Conservation (phyloP, 2,329 filamentous ascomycete genomes). For the Hysterium pulicare region DNA sequence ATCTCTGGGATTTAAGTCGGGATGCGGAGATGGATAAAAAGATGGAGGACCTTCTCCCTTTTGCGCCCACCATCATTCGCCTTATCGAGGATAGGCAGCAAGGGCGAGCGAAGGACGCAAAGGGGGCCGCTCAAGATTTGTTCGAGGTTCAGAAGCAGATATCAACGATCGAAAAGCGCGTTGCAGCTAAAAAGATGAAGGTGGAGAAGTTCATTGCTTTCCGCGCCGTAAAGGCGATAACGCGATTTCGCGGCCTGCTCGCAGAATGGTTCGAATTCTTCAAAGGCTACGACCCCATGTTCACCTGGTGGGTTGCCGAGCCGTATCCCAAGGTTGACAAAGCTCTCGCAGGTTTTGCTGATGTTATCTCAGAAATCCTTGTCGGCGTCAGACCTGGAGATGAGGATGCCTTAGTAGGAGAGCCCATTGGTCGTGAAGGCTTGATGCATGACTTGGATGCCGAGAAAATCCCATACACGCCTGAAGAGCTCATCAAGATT, state of each 20-base stretch:
- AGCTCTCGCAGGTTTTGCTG: slow-evolving; percentile 36
- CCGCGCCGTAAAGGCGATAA: slow-evolving; percentile 45
- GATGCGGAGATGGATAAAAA: slow-evolving; percentile 38
- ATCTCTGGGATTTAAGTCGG: slow-evolving; percentile 37
- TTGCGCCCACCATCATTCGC: slow-evolving; percentile 40
- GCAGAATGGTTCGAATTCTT: slow-evolving; percentile 52
- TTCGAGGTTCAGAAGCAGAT: slow-evolving; percentile 36
- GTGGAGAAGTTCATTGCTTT: slow-evolving; percentile 44
- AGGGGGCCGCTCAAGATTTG: slow-evolving; percentile 44
- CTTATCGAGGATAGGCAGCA: slow-evolving; percentile 50
- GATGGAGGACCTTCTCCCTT: slow-evolving; percentile 44
- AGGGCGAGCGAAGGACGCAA: slow-evolving; percentile 43
- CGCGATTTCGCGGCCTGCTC: slow-evolving; percentile 41
- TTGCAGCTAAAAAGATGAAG: slow-evolving; percentile 34
- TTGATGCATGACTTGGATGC: slow-evolving; percentile 52
- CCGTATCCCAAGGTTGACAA: slow-evolving; percentile 44
- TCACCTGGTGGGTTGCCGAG: slow-evolving; percentile 55
- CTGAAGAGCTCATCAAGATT: slow-evolving; percentile 54
- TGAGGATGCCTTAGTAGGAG: slow-evolving; percentile 53
- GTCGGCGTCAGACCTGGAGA: slow-evolving; percentile 45
- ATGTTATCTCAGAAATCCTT: slow-evolving; percentile 41
- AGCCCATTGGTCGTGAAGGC: slow-evolving; percentile 54
- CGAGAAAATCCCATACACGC: slow-evolving; percentile 58
- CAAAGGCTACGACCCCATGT: slow-evolving; percentile 53
- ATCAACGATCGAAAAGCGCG: slow-evolving; percentile 26